Conservation (phyloP, 2,329 filamentous ascomycete genomes). For the Fusarium solani-melongenae region DNA sequence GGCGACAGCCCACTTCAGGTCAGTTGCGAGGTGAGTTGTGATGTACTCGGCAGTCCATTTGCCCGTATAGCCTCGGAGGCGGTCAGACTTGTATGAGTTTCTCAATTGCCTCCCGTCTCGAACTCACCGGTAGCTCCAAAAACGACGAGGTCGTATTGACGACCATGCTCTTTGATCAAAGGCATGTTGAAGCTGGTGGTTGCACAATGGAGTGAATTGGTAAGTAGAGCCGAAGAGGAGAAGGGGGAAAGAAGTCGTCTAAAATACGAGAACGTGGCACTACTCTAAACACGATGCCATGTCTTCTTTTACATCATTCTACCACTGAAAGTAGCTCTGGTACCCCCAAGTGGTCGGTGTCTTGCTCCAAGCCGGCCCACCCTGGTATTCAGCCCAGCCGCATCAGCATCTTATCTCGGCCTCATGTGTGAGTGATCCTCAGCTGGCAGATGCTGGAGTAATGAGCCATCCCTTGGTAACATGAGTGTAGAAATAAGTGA, state of each 20-base stretch:
- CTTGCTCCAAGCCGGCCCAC: conserved; percentile 20
- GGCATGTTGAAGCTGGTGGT: conserved; percentile 50
- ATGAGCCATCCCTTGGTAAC: neutral
- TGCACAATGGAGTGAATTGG: neutral
- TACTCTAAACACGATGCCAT: conserved; percentile 8
- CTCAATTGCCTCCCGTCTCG: neutral
- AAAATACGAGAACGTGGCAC: neutral
- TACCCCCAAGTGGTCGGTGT: neutral
- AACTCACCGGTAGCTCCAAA: conserved; percentile 67
- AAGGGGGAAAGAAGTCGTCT: neutral
- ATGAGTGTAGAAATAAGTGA: too few relatives aligned
- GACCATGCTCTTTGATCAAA: conserved; percentile 58
- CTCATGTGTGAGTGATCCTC: neutral
- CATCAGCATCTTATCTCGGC: conserved; percentile 30
- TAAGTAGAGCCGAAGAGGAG: neutral
- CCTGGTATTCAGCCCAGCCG: neutral
- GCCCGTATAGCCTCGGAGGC: conserved; percentile 79
- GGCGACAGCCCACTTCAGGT: conserved; percentile 88
- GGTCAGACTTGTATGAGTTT: conserved; percentile 11
- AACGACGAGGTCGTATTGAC: conserved; percentile 68
- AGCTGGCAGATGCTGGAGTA: neutral
- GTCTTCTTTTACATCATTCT: conserved; percentile 28
- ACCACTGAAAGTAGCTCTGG: conserved; percentile 8
- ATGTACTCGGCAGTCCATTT: conserved; percentile 82
- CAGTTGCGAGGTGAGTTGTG: conserved; percentile 74